Base-by-base conservation (phyloP, 805 yeast species). In the Clavispora carvajalis region DNA sequence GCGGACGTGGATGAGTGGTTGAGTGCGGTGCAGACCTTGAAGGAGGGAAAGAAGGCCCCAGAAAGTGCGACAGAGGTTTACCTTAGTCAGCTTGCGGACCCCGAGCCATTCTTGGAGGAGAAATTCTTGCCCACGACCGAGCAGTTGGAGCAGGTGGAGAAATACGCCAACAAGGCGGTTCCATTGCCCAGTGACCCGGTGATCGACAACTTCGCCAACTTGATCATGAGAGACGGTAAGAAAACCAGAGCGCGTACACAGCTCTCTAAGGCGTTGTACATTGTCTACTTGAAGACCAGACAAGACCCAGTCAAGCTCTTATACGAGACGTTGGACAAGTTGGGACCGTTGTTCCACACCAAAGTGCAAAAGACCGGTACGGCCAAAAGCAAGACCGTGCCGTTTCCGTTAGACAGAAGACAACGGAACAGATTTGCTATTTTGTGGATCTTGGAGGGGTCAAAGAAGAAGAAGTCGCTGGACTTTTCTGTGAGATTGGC, bases 161-260 rank as follows among this genome's bases (percentile, higher is more conserved):
- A 58, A 10, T 63, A 82, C 37, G 65, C 72, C 43, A 68, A 61
- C 30, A 65, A 67, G 45, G 74, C 77, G 10, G 65, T 87, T 22
- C 95, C 96, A 21, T 55, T 67, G 21, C 69, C 72, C 48, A 64
- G 67, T 34, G 93, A 88, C 52, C 83, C 85, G n/a, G 76, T 81
- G 16, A 69, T 90, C 36, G 80, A 81, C 37, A 82, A 85, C 52
- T 77, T 93, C 55, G 82, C 86, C 40, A 89, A 89, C 58, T 73
- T 89, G 67, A 80, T 93, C 46, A 93, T 93, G 98, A 80, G 86
- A 57, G 82, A 87, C 58, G 99, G 99, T 33, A 81, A 82, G 61
- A 93, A 90, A 61, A 77, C 85, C 40, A 67, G 72, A 37, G 97
- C 98, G 0, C 82, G 82, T 57, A 82, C 75, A 52, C 71, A 74